Evolutionary conservation across 768 basidiomycete genomes (phyloP), one percentile per base, ranked within the genome.

Genomic region (Auriscalpium microsporum): DNA sequence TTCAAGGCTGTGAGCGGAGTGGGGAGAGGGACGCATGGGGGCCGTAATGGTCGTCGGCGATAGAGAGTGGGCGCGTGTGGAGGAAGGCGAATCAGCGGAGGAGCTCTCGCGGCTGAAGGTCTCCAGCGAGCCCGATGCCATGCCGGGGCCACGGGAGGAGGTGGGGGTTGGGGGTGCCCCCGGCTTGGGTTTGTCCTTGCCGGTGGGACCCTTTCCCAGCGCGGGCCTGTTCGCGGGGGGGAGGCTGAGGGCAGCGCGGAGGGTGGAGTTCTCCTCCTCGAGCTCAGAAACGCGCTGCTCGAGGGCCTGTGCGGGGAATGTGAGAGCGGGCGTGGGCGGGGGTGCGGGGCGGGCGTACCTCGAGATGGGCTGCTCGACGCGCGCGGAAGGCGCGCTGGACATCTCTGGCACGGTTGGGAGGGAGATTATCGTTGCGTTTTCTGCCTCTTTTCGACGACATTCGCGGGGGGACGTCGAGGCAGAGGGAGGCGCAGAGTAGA

Each of bases 331-430:
- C 62, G 61, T 68, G 61, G 63, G 65, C 56, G 59, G 40, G 48
- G 50, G 28, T 33, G 21, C 11, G 17, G 23, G 21, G 28, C 28
- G 60, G 49, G 71, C 74, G 62, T 59, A 89, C 88, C 75, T 86
- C 80, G 53, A 94, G 78, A 69, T 94, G 91, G 55, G 90, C 90
- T 58, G 90, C 90, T 63, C 91, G 81, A 61, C 92, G 76, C 36
- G 91, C 92, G 59, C 91, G 80, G 74, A 94, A 94, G 9, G 90
- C 91, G 65, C 91, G 73, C 67, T 94, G 91, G 16, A 93, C 89
- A 64, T 94, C 92, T 56, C 92, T 75, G 33, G 91, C 90, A 59
- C 90, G 82, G 64, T 87, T 87, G 4, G 86, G 86, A 56, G 87
- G 86, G 47, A 88, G 79, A 64, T 80, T 84, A 69, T 88, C 84